Conservation (phyloP, 2,329 filamentous ascomycete species). For the Neofusicoccum kwambonambiense region DNA sequence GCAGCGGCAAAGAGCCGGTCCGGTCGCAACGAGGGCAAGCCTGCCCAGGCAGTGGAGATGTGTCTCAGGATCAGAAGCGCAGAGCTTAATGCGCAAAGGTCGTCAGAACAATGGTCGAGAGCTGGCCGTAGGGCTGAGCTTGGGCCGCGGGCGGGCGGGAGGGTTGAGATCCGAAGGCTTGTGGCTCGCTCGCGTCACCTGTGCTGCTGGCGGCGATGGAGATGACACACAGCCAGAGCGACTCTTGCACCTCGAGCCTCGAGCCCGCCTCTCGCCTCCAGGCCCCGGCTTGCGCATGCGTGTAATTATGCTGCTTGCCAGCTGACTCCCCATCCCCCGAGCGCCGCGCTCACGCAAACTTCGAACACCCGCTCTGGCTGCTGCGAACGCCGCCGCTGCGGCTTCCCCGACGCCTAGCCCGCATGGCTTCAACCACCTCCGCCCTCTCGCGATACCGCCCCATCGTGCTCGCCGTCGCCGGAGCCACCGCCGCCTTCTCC, state of each 20-base stretch:
- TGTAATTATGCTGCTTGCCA: constrained; percentile 15
- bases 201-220: background rate
- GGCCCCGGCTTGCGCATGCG: background rate
- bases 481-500: constrained; percentile 56
- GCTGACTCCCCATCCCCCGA: constrained; percentile 2
- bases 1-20: background rate
- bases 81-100: no score
- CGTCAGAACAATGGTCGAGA: no score
- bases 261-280: background rate
- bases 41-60: no score
- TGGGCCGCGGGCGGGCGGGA: background rate
- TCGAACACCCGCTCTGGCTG: background rate
- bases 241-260: background rate
- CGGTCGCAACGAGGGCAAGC: no score
- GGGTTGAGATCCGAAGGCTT: background rate
- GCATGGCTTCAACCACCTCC: constrained; percentile 26
- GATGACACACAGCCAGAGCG: background rate
- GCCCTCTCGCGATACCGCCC: constrained; percentile 44
- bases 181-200: background rate
- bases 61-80: no score
- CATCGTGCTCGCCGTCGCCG: constrained; percentile 57
- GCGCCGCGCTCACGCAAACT: constrained; percentile 5
- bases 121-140: background rate
- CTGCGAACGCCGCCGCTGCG: background rate
- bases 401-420: constrained; percentile 3